These are phyloP conservation scores for Leccinum boreale DNA, from an alignment of 768 basidiomycete genomes.

Conservation along the genomic window DNA sequence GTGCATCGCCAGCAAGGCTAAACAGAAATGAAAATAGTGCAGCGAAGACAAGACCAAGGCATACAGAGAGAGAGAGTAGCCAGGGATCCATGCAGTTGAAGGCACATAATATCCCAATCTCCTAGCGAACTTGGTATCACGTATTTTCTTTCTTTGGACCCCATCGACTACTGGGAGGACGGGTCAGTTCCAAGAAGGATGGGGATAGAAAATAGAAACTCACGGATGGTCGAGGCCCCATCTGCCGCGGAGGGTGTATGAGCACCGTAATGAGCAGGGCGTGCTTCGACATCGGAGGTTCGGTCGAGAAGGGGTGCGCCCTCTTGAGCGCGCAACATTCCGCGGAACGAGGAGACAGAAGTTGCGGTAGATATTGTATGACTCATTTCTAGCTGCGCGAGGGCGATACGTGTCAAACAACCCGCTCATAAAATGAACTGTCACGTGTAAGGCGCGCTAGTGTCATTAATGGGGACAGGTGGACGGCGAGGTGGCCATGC, in stretches of 20 bases:
- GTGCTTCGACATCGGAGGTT: slow-evolving; percentile 26
- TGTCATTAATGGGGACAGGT: no score
- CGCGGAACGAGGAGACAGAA: slow-evolving; percentile 26
- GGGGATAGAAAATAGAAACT: not conserved
- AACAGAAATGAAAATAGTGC: not conserved
- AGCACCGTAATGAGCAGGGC: slow-evolving; percentile 18
- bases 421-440: no score
- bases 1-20: slow-evolving; percentile 66
- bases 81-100: slow-evolving; percentile 74
- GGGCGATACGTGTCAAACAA: no score
- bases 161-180: slow-evolving; percentile 8
- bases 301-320: slow-evolving; percentile 21
- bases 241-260: slow-evolving; percentile 13
- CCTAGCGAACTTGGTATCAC: slow-evolving; percentile 39
- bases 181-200: not conserved
- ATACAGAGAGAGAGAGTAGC: slow-evolving; percentile 66
- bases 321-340: slow-evolving; percentile 21
- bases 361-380: slow-evolving; percentile 28
- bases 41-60: slow-evolving; percentile 24
- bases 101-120: slow-evolving; percentile 74
- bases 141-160: slow-evolving; percentile 13
- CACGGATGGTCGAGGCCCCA: slow-evolving; percentile 19
- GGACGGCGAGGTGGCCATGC: no score
- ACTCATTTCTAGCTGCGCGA: slow-evolving; percentile 10
- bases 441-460: no score